Evolutionary conservation across 1,139 yeast species (phyloP).

Genomic region (Scheffersomyces cryptocercus): DNA sequence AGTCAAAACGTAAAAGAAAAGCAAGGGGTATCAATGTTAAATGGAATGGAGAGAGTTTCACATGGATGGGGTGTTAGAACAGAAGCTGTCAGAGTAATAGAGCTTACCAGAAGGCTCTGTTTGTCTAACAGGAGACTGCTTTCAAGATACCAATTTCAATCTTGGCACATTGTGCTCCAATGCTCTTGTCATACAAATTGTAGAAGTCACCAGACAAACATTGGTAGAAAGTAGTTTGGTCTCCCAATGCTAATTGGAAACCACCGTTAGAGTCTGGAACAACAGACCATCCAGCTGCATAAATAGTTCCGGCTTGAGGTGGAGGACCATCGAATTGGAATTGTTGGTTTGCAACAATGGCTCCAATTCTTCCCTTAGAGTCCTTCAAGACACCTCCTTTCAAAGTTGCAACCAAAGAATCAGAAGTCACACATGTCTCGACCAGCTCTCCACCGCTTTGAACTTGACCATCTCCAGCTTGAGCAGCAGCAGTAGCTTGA

Average conservation of each 20-base stretch:
- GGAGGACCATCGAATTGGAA: constrained; percentile 50
- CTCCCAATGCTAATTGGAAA: constrained; percentile 38
- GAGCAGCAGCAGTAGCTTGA: constrained; percentile 16
- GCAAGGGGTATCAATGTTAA: no score
- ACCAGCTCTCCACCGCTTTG: constrained; percentile 6
- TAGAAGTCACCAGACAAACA: constrained; percentile 46
- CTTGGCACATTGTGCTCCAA: constrained; percentile 40
- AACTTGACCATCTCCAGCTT: neutral
- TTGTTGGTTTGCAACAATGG: constrained; percentile 47
- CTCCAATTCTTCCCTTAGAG: constrained; percentile 37
- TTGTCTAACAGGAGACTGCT: constrained; percentile 28
- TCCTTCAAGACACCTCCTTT: constrained; percentile 32
- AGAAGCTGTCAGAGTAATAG: no score
- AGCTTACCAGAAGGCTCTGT: no score
- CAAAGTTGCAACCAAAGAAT: constrained; percentile 31
- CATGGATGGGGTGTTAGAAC: no score
- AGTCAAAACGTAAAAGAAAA: no score
- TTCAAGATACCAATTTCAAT: constrained; percentile 37
- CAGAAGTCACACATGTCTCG: constrained; percentile 26
- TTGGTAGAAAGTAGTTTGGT: constrained; percentile 39
- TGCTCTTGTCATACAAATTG: constrained; percentile 43
- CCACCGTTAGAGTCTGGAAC: constrained; percentile 26
- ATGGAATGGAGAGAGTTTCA: no score
- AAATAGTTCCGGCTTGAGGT: constrained; percentile 44
- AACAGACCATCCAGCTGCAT: constrained; percentile 41